phyloP scores from a whole-genome alignment of 768 basidiomycete species.

The Boletus eberwhitei region DNA sequence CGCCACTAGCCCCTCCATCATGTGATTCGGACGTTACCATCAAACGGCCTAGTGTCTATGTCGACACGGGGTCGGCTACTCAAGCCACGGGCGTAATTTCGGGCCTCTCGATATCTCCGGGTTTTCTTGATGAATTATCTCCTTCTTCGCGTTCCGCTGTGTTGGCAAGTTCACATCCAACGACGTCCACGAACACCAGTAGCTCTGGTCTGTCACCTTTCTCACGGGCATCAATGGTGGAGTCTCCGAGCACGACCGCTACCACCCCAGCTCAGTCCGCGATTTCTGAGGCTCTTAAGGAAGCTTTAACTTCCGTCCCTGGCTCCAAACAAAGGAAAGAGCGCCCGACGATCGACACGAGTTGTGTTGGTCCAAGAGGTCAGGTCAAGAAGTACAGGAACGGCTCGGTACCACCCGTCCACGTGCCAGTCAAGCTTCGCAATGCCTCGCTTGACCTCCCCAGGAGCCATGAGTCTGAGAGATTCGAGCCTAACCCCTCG shows the following conservation, averaged over 20 bases:
- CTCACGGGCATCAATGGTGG: conserved; percentile 25
- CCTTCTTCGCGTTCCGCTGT: conserved; percentile 17
- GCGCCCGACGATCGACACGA: conserved; percentile 32
- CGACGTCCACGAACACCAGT: conserved; percentile 25
- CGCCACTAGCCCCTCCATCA: conserved; percentile 23
- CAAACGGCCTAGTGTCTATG: conserved; percentile 29
- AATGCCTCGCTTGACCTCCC: conserved; percentile 32
- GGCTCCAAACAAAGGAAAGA: conserved; percentile 26
- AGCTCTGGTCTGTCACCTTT: conserved; percentile 26
- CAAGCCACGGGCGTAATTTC: conserved; percentile 14
- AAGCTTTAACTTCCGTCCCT: conserved; percentile 12
- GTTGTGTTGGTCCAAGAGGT: conserved; percentile 30
- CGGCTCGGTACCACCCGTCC: conserved; percentile 31
- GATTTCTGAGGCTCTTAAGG: conserved; percentile 13
- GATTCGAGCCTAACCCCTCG: conserved; percentile 27
- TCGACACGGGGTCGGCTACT: conserved; percentile 27
- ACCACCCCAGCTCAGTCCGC: conserved; percentile 29
- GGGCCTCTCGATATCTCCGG: conserved; percentile 13
- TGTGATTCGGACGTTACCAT: conserved; percentile 26
- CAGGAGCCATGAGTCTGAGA: conserved; percentile 22
- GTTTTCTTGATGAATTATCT: conserved; percentile 20
- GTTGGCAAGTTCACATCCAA: conserved; percentile 25
- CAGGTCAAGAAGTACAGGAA: conserved; percentile 32
- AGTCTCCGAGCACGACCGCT: conserved; percentile 24
- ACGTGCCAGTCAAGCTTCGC: conserved; percentile 28